Evolutionary conservation across 768 basidiomycete genomes (phyloP), one percentile per base, ranked within the genome.

Genomic region (Pisolithus orientalis): DNA sequence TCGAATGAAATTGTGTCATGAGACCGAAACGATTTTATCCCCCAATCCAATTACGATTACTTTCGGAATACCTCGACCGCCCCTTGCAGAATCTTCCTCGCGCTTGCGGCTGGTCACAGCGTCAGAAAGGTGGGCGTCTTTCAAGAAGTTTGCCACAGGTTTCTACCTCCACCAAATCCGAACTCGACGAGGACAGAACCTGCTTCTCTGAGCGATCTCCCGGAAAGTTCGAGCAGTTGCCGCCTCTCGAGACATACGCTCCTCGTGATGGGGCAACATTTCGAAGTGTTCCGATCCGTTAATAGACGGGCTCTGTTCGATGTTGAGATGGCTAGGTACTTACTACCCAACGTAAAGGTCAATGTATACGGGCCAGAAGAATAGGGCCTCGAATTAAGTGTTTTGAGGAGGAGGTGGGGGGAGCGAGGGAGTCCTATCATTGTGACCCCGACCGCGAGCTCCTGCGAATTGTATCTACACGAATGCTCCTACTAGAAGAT

Each of bases 261-360:
- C 6, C 25, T 24, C 47, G 38, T 37, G 55, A 56, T 7, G 5
- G 37, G 25, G 21, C 17, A 10, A 34, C 34, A 2, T 0, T 46
- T 8, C n/a, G 52, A 49, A 25, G 43, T 45, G 9, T 13, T 49
- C n/a, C 31, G 32, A 24, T 11, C 21, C 5, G 13, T 16, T 16
- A 47, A 45, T 9, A 37, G 43, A 43, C 52, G 52, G 32, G 52
- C 55, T 17, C 28, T 56, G n/a, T 53, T 56, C 29, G 31, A 53
- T n/a, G 8, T 28, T 2, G 24, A 29, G n/a, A 38, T 53, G 39
- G 55, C 52, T 2, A 32, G 53, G 16, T 34, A 47, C 6, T 21
- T 1, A 21, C 37, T 53, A n/a, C 55, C 55, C 13, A 40, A 40
- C 16, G 4, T 53, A 38, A 48, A 34, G 24, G 31, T 56, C 32